A percentile compares a stretch with the other conserved stretches of the same genome.
Conservation (phyloP, 345 rosid genomes). For the Cochlearia excelsa region DNA sequence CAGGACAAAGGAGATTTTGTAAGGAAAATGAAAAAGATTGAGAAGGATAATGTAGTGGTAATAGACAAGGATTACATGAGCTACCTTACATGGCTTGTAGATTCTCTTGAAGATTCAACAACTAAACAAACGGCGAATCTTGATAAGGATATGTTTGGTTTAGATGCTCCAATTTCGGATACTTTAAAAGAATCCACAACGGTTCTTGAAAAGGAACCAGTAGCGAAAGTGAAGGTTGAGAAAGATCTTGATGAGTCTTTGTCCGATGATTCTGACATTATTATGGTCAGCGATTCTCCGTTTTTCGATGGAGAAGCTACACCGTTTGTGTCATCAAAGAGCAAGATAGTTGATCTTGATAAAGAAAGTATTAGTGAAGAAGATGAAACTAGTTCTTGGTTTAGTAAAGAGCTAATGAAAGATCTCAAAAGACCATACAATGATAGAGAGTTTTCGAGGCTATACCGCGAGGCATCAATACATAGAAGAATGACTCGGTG, state of each 20-base stretch:
- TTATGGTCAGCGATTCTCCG: constrained; percentile 23
- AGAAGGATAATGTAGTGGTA: background rate
- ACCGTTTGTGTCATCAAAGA: constrained; percentile 30
- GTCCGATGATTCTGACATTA: constrained; percentile 19
- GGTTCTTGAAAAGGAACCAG: constrained; percentile 7
- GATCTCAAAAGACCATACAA: constrained; percentile 17
- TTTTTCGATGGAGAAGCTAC: constrained; percentile 20
- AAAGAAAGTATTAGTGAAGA: constrained; percentile 2
- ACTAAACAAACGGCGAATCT: constrained; percentile 2
- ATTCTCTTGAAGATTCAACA: constrained; percentile 14
- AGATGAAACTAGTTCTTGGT: background rate
- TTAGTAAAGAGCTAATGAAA: constrained; percentile 15
- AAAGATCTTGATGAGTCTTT: constrained; percentile 18
- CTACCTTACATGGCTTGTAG: constrained; percentile 35
- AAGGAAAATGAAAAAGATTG: constrained; percentile 11
- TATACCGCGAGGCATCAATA: constrained; percentile 3
- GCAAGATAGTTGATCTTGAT: constrained; percentile 20
- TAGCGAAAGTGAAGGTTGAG: constrained; percentile 23
- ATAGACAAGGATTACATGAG: constrained; percentile 29
- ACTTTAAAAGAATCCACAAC: constrained; percentile 9
- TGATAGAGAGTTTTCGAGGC: constrained; percentile 18
- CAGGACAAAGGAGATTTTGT: constrained; percentile 1
- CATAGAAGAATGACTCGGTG: constrained; percentile 18
- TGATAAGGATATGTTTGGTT: background rate
- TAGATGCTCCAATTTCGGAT: constrained; percentile 2